phyloP scores from a whole-genome alignment of 495 filamentous ascomycete genomes.

The Parathielavia hyrcaniae region DNA sequence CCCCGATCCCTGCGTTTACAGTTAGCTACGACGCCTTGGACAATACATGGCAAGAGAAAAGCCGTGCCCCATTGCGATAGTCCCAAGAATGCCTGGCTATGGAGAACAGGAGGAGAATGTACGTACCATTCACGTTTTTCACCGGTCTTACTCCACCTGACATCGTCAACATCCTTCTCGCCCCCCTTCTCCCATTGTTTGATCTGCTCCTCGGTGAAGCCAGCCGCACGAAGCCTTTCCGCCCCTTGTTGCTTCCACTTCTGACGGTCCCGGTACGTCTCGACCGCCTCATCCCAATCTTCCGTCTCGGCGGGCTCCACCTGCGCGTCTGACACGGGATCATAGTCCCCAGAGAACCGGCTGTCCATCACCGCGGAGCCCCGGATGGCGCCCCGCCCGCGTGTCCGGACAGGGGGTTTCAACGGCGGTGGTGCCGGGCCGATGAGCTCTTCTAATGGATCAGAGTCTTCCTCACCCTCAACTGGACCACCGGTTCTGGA shows the following conservation, averaged over 20 bases:
- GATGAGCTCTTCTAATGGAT: conserved; percentile 71
- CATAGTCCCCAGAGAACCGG: conserved; percentile 71
- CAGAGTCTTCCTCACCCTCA: conserved; percentile 54
- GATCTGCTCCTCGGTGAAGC: conserved; percentile 72
- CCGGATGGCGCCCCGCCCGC: conserved; percentile 66
- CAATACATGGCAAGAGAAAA: background rate
- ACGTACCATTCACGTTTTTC: conserved; percentile 83
- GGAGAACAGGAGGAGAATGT: too few relatives aligned
- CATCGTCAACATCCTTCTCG: conserved; percentile 59
- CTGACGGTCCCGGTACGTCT: conserved; percentile 73
- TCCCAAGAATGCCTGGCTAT: background rate
- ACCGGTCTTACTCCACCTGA: conserved; percentile 72
- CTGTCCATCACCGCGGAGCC: conserved; percentile 65
- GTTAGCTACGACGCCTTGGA: background rate
- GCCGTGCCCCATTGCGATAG: background rate
- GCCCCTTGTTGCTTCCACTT: conserved; percentile 75
- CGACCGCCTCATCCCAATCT: conserved; percentile 79
- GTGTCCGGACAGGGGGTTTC: conserved; percentile 47
- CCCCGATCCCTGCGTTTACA: conserved; percentile 14
- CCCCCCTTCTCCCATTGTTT: conserved; percentile 69
- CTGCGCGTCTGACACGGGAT: conserved; percentile 67
- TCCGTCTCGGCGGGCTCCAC: conserved; percentile 44
- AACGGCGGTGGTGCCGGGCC: conserved; percentile 67
- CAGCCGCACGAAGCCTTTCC: conserved; percentile 67
- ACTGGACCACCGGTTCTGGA: background rate